A percentile compares a stretch with the other conserved stretches of the same genome.
Evolutionary conservation across 495 filamentous ascomycete genomes (phyloP).

Genomic region (Jackrogersella multiformis): DNA sequence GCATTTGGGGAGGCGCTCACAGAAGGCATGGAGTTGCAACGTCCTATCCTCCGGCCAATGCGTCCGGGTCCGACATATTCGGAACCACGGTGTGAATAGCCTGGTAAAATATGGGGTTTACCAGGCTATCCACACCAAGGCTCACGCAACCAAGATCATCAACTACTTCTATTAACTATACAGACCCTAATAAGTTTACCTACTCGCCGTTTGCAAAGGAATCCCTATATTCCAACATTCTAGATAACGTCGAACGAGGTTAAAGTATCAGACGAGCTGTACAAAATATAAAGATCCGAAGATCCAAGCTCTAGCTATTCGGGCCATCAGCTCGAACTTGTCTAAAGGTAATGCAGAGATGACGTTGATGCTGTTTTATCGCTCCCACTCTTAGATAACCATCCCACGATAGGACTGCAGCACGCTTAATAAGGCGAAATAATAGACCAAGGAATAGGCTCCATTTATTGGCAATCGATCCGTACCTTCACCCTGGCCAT

Average conservation of each 20-base stretch:
- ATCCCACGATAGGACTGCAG: conserved; percentile 7
- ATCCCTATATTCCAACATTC: not conserved
- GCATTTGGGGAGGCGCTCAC: conserved; percentile 43
- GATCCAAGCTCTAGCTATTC: no score
- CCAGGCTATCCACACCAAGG: conserved; percentile 44
- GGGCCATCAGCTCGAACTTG: not conserved
- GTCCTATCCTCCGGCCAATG: conserved; percentile 36
- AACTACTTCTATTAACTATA: not conserved
- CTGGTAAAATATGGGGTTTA: conserved; percentile 42
- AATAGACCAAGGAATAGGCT: not conserved
- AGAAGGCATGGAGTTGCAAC: conserved; percentile 41
- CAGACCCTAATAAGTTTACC: no score
- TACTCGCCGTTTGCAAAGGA: no score
- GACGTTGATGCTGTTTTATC: not conserved
- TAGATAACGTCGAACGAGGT: no score
- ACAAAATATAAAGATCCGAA: no score
- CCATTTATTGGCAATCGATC: not conserved
- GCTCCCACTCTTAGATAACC: not conserved
- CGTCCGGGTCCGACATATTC: conserved; percentile 19
- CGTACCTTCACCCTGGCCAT: not conserved
- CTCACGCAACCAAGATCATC: conserved; percentile 31
- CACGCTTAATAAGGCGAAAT: conserved; percentile 18
- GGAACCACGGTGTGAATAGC: conserved; percentile 11
- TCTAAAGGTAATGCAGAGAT: not conserved
- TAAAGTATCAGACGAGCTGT: no score